phyloP scores from a whole-genome alignment of 345 rosid genomes.

The Microthlaspi erraticum region DNA sequence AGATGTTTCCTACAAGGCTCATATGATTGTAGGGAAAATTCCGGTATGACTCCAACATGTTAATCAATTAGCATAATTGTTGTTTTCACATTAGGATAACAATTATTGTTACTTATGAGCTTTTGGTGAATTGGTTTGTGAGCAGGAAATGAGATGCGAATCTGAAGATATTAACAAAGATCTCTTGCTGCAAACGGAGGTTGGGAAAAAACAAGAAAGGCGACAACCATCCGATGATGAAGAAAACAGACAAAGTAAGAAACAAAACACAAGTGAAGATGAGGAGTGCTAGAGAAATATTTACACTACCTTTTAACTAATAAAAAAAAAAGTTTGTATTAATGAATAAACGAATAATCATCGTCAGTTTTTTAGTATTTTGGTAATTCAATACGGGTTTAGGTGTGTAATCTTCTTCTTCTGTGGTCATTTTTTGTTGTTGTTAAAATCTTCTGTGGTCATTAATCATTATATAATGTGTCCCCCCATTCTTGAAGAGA shows the following conservation, averaged over 20 bases:
- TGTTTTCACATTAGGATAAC: background rate
- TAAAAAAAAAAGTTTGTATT: background rate
- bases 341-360: background rate
- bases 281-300: slow-evolving; percentile 7
- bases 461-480: no score
- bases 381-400: background rate
- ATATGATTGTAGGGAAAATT: slow-evolving; percentile 64
- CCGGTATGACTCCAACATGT: slow-evolving; percentile 24
- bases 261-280: slow-evolving; percentile 40
- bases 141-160: slow-evolving; percentile 26
- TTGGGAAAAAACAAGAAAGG: slow-evolving; percentile 39
- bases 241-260: slow-evolving; percentile 39
- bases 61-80: background rate
- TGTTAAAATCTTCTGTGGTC: no score
- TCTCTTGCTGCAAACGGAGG: slow-evolving; percentile 22
- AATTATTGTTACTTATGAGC: background rate
- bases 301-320: background rate
- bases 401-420: no score
- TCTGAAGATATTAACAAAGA: slow-evolving; percentile 30
- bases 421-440: no score
- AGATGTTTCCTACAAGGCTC: slow-evolving; percentile 56
- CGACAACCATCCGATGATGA: slow-evolving; percentile 32
- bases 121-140: slow-evolving; percentile 3
- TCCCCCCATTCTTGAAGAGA: no score
- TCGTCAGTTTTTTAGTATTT: background rate